Conservation (phyloP, 1,284 basidiomycete species). For the Ganoderma meredithae region DNA sequence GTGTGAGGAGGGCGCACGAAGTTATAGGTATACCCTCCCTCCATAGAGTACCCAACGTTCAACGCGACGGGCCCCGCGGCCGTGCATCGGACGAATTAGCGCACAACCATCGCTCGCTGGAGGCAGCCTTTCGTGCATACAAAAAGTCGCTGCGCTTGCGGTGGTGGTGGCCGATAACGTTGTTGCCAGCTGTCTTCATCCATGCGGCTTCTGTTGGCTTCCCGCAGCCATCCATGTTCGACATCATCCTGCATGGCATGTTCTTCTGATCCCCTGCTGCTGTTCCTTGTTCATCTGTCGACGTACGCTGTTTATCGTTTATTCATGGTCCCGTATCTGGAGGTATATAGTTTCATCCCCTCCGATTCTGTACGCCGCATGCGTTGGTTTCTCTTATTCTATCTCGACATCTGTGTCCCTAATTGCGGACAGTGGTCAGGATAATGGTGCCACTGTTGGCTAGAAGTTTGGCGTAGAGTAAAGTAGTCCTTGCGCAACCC, state of each 20-base stretch:
- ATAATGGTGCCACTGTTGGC: not conserved
- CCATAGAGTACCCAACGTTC: constrained; percentile 21
- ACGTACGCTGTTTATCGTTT: constrained; percentile 8
- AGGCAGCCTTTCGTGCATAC: not conserved
- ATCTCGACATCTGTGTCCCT: not conserved
- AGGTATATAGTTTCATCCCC: not conserved
- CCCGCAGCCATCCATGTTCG: no score
- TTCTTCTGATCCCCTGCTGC: not conserved
- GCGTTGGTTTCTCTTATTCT: not conserved
- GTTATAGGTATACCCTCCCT: constrained; percentile 27
- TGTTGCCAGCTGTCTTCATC: not conserved
- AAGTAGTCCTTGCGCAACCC: constrained; percentile 9
- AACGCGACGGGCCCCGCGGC: constrained; percentile 7
- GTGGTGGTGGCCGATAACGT: not conserved
- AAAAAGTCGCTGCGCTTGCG: not conserved
- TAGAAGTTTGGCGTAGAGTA: constrained; percentile 13
- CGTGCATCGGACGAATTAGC: no score
- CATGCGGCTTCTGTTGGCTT: not conserved
- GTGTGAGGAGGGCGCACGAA: constrained; percentile 30
- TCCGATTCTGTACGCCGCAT: not conserved
- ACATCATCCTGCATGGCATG: not conserved
- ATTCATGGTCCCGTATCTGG: not conserved
- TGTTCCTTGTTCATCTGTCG: not conserved
- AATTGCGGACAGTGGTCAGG: constrained; percentile 3
- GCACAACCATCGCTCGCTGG: not conserved